phyloP scores from a whole-genome alignment of 2,329 filamentous ascomycete genomes.

The Ascochyta lentis region DNA sequence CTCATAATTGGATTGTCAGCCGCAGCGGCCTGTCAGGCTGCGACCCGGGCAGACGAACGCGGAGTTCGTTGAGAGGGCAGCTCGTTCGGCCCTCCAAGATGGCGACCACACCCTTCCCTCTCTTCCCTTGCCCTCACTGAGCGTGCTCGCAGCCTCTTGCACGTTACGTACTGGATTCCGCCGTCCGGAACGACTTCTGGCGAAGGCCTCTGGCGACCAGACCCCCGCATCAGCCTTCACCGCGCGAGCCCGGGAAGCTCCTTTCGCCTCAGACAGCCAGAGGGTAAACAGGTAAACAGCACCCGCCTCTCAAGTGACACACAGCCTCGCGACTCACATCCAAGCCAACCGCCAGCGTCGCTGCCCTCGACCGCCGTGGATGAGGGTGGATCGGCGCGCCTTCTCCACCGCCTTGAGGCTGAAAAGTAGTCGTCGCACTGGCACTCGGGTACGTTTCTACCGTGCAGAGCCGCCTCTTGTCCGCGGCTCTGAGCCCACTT shows the following conservation, averaged over 20 bases:
- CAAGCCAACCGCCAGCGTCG: constrained; percentile 6
- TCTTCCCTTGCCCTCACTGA: constrained; percentile 7
- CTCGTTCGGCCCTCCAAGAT: constrained; percentile 2
- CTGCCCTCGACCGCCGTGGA: constrained; percentile 10
- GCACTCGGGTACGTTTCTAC: constrained; percentile 45
- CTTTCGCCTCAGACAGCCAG: constrained; percentile 9
- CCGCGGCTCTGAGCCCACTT: constrained; percentile 21
- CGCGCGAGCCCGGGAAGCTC: constrained; percentile 16
- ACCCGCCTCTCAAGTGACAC: constrained; percentile 7
- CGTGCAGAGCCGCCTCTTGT: constrained; percentile 44
- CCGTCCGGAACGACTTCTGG: constrained; percentile 10
- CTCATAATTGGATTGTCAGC: constrained; percentile 21
- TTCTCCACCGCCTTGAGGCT: constrained; percentile 48
- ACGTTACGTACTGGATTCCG: constrained; percentile 18
- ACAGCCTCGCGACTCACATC: constrained; percentile 11
- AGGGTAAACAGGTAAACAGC: constrained; percentile 7
- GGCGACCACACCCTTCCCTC: constrained; percentile 2
- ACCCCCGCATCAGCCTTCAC: constrained; percentile 21
- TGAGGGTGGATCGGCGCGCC: constrained; percentile 40
- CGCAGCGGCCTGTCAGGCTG: constrained; percentile 21
- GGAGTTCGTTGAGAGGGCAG: constrained; percentile 12
- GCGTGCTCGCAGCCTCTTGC: constrained; percentile 2
- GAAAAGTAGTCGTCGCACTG: constrained; percentile 46
- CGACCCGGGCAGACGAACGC: constrained; percentile 9
- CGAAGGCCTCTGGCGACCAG: constrained; percentile 14